Evolutionary conservation across 2,329 filamentous ascomycete species (phyloP), one percentile per base, ranked within the genome.

Genomic region (Sporothrix luriei): DNA sequence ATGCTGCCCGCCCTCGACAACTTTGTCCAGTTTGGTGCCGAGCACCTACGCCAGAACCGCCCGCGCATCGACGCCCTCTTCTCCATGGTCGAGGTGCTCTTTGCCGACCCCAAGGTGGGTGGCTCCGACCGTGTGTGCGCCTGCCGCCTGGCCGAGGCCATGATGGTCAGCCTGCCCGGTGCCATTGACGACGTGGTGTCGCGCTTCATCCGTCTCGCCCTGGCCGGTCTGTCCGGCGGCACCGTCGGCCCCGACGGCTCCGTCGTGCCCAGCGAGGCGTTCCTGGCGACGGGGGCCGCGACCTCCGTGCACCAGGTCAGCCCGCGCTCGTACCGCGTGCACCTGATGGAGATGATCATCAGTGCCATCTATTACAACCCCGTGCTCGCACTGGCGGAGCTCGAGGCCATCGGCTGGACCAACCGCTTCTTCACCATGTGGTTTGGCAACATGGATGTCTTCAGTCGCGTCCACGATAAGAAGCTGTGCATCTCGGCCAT

Each of bases 371-470:
- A 98, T 84, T 99, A 99, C 84, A 97, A 97, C 82, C 94, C 95
- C 1, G 81, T 90, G 57, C 84, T 97, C 71, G 87, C 93, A 29
- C 86, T 99, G 26, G 90, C 93, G 72, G 88, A 97, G 49, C 86
- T 99, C n/a, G 95, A 99, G 82, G 82, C 85, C 68, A 94, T 96
- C 76, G 90, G 88, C 71, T 97, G 94, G 94, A 98, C 95, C 7
- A 98, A 98, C 82, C 96, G 96, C 78, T 99, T 99, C 83, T 99
- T 99, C 84, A 97, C 92, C 80, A 83, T 96, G 71, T 99, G 95
- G 95, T 99, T 99, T 80, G 92, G 92, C 54, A 96, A 90, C 81
- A 99, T 99, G 82, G 91, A 97, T 72, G 90, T 88, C 76, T 98
- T 99, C 82, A 91, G 88, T 67, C 88, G 95, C 54, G 95, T 99